Conservation (phyloP, 192 early-diverging fungal species). For the Mortierella alpina region DNA sequence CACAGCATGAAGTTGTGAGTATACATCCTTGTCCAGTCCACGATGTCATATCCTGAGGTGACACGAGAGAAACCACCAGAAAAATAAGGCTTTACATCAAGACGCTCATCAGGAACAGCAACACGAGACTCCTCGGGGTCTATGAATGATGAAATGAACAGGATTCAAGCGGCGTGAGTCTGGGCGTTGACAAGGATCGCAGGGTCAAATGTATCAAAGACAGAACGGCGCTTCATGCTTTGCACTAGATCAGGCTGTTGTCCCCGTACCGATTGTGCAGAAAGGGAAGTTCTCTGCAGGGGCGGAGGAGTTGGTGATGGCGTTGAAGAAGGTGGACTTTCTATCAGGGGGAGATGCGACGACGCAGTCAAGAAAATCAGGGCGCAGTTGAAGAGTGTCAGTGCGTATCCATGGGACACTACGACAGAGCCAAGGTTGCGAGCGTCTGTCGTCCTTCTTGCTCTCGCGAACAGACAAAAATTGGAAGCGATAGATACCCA, state of each 20-base stretch:
- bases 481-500: conserved; percentile 56
- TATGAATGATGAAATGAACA: conserved; percentile 36
- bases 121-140: conserved; percentile 94
- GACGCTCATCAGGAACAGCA: conserved; percentile 89
- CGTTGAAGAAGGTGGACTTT: conserved; percentile 91
- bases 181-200: too few relatives aligned
- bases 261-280: conserved; percentile 81
- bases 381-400: conserved; percentile 41
- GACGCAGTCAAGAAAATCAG: conserved; percentile 41
- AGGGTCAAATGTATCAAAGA: too few relatives aligned
- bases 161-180: too few relatives aligned
- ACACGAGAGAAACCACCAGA: too few relatives aligned
- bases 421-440: too few relatives aligned
- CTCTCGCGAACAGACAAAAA: not conserved
- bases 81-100: conserved; percentile 69
- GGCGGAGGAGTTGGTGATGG: conserved; percentile 75
- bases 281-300: conserved; percentile 97
- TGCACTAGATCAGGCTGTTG: too few relatives aligned
- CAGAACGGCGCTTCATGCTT: too few relatives aligned
- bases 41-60: not conserved
- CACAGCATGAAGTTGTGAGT: not conserved
- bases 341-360: conserved; percentile 26
- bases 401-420: too few relatives aligned
- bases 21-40: not conserved
- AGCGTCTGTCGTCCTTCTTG: not conserved